A percentile compares a stretch with the other conserved stretches of the same genome.
Evolutionary conservation across 805 yeast species (phyloP).

Genomic region (Cyberlindnera galapagoensis): DNA sequence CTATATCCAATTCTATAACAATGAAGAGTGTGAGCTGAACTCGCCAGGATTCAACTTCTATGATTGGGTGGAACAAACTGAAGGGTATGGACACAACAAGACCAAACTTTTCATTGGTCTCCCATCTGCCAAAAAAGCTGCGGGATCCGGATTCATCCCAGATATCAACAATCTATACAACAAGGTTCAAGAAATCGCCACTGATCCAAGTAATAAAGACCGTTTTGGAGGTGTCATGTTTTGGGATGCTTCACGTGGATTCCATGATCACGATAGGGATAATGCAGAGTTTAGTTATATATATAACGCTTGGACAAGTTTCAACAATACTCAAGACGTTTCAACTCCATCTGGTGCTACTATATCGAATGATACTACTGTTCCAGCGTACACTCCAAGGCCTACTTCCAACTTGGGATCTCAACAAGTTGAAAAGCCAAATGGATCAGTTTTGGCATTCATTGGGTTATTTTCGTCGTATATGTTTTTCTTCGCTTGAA

Average conservation of each 20-base stretch:
- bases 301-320: slow-evolving; percentile 16
- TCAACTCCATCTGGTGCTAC: slow-evolving; percentile 10
- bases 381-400: no score
- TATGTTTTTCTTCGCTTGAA: no score
- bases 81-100: slow-evolving; percentile 28
- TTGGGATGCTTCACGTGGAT: slow-evolving; percentile 88
- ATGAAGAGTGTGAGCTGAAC: slow-evolving; percentile 39
- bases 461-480: no score
- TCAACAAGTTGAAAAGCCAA: no score
- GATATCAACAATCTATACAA: slow-evolving; percentile 28
- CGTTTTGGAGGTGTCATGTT: slow-evolving; percentile 80
- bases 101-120: slow-evolving; percentile 56
- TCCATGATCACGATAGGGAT: slow-evolving; percentile 30
- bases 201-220: slow-evolving; percentile 3
- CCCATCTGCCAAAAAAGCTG: slow-evolving; percentile 49
- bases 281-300: slow-evolving; percentile 24
- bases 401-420: no score
- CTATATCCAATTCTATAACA: slow-evolving; percentile 75
- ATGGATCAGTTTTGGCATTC: no score
- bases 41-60: slow-evolving; percentile 40
- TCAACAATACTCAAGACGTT: slow-evolving; percentile 7
- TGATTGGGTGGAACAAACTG: slow-evolving; percentile 35
- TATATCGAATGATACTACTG: slow-evolving; percentile 1
- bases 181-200: slow-evolving; percentile 21
- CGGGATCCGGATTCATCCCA: slow-evolving; percentile 50